phyloP scores from a whole-genome alignment of 768 basidiomycete genomes.

The Roridomyces roridus region DNA sequence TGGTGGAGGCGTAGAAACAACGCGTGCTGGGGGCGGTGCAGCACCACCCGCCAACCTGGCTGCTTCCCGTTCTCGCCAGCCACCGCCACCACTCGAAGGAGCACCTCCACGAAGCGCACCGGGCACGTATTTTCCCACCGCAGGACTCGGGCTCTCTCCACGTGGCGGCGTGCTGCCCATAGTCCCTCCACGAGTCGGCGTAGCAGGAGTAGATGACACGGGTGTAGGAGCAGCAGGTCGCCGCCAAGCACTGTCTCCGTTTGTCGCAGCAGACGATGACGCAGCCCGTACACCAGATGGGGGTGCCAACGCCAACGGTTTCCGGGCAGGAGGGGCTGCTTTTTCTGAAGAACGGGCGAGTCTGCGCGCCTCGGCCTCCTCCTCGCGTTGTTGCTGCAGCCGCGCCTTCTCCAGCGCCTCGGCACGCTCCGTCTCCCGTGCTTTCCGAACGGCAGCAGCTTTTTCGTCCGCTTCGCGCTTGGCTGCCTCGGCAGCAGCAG shows the following conservation, averaged over 20 bases:
- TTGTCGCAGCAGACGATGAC: conserved; percentile 22
- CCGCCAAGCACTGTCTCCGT: conserved; percentile 38
- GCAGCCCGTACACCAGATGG: conserved; percentile 30
- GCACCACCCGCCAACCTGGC: conserved; percentile 45
- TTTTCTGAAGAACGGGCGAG: conserved; percentile 47
- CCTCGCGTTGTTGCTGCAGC: conserved; percentile 68
- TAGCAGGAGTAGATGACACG: conserved; percentile 33
- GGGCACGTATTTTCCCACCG: conserved; percentile 51
- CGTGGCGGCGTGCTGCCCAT: conserved; percentile 48
- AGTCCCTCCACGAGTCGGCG: conserved; percentile 32
- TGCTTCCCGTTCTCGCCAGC: conserved; percentile 67
- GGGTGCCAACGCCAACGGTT: conserved; percentile 32
- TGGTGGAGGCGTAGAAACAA: conserved; percentile 31
- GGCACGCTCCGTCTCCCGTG: conserved; percentile 56
- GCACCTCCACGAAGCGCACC: conserved; percentile 39
- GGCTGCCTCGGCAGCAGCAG: conserved; percentile 55
- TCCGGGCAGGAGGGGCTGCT: conserved; percentile 32
- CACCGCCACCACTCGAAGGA: conserved; percentile 43
- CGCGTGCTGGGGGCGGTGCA: conserved; percentile 28
- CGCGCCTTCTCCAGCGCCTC: conserved; percentile 60
- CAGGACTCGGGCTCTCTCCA: conserved; percentile 60
- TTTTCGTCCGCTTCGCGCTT: conserved; percentile 72
- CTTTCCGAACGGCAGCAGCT: conserved; percentile 51
- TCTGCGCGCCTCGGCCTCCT: conserved; percentile 65
- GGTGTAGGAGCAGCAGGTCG: conserved; percentile 24